Evolutionary conservation across 192 early-diverging fungal species (phyloP).

Genomic region (Coemansia sp.): DNA sequence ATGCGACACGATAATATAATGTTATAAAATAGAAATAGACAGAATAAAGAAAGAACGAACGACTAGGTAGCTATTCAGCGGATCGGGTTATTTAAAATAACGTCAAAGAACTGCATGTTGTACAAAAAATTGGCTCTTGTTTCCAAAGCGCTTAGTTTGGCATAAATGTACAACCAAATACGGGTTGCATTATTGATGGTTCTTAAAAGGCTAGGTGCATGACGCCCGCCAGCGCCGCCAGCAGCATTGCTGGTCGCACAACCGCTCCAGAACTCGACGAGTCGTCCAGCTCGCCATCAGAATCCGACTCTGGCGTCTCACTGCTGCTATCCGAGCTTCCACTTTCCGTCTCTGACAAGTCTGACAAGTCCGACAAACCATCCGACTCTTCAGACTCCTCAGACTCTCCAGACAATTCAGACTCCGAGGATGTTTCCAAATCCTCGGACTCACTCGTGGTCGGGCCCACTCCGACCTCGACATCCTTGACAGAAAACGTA

Average conservation of each 20-base stretch:
- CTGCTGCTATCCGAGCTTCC: slow-evolving; percentile 6
- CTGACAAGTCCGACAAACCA: neutral
- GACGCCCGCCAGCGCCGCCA: neutral
- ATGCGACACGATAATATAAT: neutral
- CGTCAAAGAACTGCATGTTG: no score
- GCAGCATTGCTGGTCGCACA: slow-evolving; percentile 5
- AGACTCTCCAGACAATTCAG: neutral
- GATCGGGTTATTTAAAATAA: no score
- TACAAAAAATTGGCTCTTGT: no score
- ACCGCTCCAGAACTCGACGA: neutral
- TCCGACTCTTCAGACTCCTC: neutral
- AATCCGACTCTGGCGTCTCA: neutral
- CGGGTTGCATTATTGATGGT: no score
- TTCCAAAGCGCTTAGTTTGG: no score
- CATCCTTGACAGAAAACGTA: slow-evolving; percentile 8
- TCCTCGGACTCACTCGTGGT: neutral
- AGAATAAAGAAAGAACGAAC: neutral
- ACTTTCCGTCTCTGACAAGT: neutral
- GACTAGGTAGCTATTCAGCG: no score
- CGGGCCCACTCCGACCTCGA: neutral
- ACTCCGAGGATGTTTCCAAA: neutral
- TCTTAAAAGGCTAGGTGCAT: neutral
- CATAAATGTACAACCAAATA: no score
- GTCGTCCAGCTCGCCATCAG: neutral
- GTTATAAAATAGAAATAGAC: neutral